Base-by-base conservation (phyloP, 768 basidiomycete genomes). In the Russula vinacea region DNA sequence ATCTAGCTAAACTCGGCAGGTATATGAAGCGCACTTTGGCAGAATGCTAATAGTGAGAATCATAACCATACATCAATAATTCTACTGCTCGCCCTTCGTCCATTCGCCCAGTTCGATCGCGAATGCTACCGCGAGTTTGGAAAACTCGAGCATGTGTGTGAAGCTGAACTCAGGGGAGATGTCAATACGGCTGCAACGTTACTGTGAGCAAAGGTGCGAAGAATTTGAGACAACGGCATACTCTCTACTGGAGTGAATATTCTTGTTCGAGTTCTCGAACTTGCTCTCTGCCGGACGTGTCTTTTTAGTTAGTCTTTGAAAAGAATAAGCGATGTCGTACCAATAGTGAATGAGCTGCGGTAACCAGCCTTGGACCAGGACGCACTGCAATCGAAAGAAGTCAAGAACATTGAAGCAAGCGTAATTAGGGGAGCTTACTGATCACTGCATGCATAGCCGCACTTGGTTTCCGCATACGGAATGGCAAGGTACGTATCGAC, bases 381-480 rank as follows among this genome's bases (percentile, higher is more conserved):
- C 70, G 92, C 92, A 71, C 81, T 82, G 81, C 79, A 67, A 56
- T 58, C 37, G 37, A 32, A 42, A 44, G 39, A 52, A 58, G 68
- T 73, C 64, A 76, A 72, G 68, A 72, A 72, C 71, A 66, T 70
- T 69, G 57, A 47, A 57, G 52, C 56, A 56, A 51, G 67, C 35
- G 69, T 68, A 72, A 74, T 71, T 67, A 42, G 63, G 32, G 69
- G 56, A 44, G 66, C 80, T 72, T 77, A 92, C 90, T 95, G 93
- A 75, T 96, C 94, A 69, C 89, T 92, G 80, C 94, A 97, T 58
- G 92, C 93, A 72, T 97, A 96, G 40, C 90, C 92, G 77, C 94
- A 96, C 78, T 88, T 81, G 62, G 94, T 97, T 79, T 91, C 85
- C 32, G 84, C 88, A 70, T 84, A 92, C 32, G 94, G 93, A 68